Conservation (phyloP, 2,329 filamentous ascomycete species). For the Trichophyton benhamiae region DNA sequence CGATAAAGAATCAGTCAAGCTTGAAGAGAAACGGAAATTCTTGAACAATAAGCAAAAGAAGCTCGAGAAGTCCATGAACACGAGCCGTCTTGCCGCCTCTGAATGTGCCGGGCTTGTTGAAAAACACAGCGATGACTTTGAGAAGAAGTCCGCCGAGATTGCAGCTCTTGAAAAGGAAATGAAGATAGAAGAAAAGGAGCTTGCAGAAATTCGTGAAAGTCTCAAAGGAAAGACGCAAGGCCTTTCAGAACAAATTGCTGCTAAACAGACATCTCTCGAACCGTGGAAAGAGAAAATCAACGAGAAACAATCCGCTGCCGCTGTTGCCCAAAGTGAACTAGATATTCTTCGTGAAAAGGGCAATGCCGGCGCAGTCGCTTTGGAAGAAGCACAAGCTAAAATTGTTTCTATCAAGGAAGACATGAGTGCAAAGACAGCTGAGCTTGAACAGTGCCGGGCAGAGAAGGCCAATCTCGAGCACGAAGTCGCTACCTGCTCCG, state of each 20-base stretch:
- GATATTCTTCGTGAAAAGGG: slow-evolving; percentile 82
- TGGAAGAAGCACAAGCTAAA: slow-evolving; percentile 73
- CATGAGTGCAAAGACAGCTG: slow-evolving; percentile 56
- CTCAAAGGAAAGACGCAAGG: slow-evolving; percentile 93
- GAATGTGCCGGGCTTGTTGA: slow-evolving; percentile 69
- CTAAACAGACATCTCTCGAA: slow-evolving; percentile 85
- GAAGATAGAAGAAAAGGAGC: slow-evolving; percentile 66
- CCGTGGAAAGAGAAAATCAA: slow-evolving; percentile 97
- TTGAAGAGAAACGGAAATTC: slow-evolving; percentile 96
- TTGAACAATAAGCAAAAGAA: slow-evolving; percentile 84
- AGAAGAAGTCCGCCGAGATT: slow-evolving; percentile 63
- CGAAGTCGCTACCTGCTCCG: slow-evolving; percentile 58
- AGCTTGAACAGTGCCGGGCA: slow-evolving; percentile 63
- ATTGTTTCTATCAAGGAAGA: slow-evolving; percentile 59
- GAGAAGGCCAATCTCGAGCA: slow-evolving; percentile 62
- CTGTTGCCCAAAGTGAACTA: slow-evolving; percentile 87
- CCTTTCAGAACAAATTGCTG: slow-evolving; percentile 82
- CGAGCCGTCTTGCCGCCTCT: slow-evolving; percentile 58
- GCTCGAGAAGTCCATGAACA: slow-evolving; percentile 72
- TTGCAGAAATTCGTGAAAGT: slow-evolving; percentile 68
- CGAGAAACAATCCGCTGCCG: slow-evolving; percentile 85
- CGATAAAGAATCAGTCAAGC: slow-evolving; percentile 93
- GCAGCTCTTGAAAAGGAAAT: slow-evolving; percentile 62
- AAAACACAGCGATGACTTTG: slow-evolving; percentile 66
- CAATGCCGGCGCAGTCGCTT: slow-evolving; percentile 70